phyloP scores from a whole-genome alignment of 805 yeast species.

The Gaillardinia entomophila region DNA sequence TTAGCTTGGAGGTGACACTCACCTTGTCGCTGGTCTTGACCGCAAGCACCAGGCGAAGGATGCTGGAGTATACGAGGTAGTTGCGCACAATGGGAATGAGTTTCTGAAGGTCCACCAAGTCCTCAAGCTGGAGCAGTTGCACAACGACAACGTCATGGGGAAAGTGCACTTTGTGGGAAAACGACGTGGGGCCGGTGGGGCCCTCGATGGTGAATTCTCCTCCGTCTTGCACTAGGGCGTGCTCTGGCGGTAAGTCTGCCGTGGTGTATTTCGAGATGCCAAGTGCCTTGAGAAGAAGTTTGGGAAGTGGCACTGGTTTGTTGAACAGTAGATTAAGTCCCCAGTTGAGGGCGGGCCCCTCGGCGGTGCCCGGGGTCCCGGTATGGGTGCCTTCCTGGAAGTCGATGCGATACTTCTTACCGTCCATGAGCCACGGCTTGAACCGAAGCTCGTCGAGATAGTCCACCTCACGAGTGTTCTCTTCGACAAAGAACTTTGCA shows the following conservation, averaged over 20 bases:
- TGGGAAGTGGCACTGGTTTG: slow-evolving; percentile 21
- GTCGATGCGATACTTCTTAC: slow-evolving; percentile 10
- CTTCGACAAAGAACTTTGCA: neutral
- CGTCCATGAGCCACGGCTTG: slow-evolving; percentile 16
- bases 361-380: neutral
- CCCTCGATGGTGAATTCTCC: too few relatives aligned
- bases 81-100: slow-evolving; percentile 27
- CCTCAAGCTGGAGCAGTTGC: slow-evolving; percentile 14
- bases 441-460: slow-evolving; percentile 14
- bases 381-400: slow-evolving; percentile 3
- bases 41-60: neutral
- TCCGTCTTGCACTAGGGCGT: neutral
- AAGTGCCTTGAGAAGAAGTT: slow-evolving; percentile 22
- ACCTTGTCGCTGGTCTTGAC: neutral
- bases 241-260: too few relatives aligned
- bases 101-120: slow-evolving; percentile 17
- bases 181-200: too few relatives aligned
- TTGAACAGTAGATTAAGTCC: slow-evolving; percentile 17
- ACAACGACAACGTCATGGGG: slow-evolving; percentile 18
- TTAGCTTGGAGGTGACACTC: slow-evolving; percentile 12
- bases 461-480: slow-evolving; percentile 6
- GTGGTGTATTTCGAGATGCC: slow-evolving; percentile 12
- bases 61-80: slow-evolving; percentile 7
- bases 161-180: neutral
- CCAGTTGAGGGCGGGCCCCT: slow-evolving; percentile 13